phyloP scores from a whole-genome alignment of 2,329 filamentous ascomycete genomes.

The Neoscytalidium dimidiatum region DNA sequence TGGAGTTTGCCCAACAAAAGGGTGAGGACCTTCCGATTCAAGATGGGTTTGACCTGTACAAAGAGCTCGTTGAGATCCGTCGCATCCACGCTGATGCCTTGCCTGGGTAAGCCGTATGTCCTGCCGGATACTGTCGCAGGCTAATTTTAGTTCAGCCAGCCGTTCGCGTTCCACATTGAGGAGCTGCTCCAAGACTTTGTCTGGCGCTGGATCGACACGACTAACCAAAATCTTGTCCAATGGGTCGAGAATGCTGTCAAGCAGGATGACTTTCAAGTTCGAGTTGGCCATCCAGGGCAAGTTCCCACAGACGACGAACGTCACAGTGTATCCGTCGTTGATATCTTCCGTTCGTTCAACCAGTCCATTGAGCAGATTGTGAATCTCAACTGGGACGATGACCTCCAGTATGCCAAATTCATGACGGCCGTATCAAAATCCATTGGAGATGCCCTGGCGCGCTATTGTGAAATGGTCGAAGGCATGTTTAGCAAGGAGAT shows the following conservation, averaged over 20 bases:
- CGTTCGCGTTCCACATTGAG: conserved; percentile 88
- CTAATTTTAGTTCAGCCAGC: conserved; percentile 40
- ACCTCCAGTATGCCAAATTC: conserved; percentile 91
- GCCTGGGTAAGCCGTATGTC: conserved; percentile 51
- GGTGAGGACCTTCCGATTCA: conserved; percentile 79
- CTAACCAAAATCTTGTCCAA: conserved; percentile 74
- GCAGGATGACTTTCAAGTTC: conserved; percentile 82
- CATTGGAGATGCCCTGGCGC: conserved; percentile 77
- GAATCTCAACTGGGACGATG: conserved; percentile 87
- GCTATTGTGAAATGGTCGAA: conserved; percentile 91
- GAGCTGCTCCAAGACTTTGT: conserved; percentile 86
- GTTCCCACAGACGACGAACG: conserved; percentile 75
- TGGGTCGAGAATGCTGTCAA: conserved; percentile 91
- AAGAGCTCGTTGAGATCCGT: conserved; percentile 81
- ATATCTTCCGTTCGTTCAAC: conserved; percentile 92
- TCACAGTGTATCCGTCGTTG: conserved; percentile 90
- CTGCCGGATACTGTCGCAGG: background rate
- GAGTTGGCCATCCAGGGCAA: conserved; percentile 63
- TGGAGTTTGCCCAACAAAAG: conserved; percentile 69
- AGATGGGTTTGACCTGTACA: conserved; percentile 93
- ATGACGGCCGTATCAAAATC: conserved; percentile 91
- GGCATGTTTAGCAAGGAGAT: conserved; percentile 85
- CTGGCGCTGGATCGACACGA: conserved; percentile 88
- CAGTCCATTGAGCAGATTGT: conserved; percentile 87
- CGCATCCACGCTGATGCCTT: conserved; percentile 76